Evolutionary conservation across 2,329 filamentous ascomycete genomes (phyloP).

Genomic region (Ophiosphaerella herpotricha): DNA sequence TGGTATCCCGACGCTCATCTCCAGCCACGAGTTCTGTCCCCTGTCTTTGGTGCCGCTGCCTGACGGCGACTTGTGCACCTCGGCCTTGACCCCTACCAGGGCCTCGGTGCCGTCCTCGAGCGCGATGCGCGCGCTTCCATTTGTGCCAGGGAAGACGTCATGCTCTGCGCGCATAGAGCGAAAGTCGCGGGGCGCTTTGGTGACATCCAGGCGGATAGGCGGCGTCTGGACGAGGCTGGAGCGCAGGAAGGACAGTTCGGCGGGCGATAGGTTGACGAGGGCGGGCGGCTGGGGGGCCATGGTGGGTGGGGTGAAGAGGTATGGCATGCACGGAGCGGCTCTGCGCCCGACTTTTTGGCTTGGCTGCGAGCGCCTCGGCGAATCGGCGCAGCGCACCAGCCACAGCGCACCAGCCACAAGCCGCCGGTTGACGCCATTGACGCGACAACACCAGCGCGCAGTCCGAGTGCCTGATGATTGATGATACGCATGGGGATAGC

Average conservation of each 20-base stretch:
- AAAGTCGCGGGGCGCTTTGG: slow-evolving; percentile 72
- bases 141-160: slow-evolving; percentile 83
- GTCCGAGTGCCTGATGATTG: slow-evolving; percentile 15
- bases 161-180: slow-evolving; percentile 89
- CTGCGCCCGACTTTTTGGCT: neutral
- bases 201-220: slow-evolving; percentile 80
- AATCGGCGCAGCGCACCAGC: slow-evolving; percentile 15
- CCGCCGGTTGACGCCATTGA: slow-evolving; percentile 17
- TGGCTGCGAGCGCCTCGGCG: slow-evolving; percentile 9
- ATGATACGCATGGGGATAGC: too few relatives aligned
- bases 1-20: slow-evolving; percentile 89
- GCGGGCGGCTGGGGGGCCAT: slow-evolving; percentile 46
- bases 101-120: slow-evolving; percentile 96
- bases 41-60: slow-evolving; percentile 36
- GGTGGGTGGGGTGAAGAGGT: slow-evolving; percentile 1
- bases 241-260: slow-evolving; percentile 95
- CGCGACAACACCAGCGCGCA: slow-evolving; percentile 32
- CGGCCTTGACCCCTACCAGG: slow-evolving; percentile 92
- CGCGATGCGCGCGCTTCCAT: slow-evolving; percentile 90
- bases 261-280: slow-evolving; percentile 82
- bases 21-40: slow-evolving; percentile 75
- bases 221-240: slow-evolving; percentile 78
- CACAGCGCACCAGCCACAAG: slow-evolving; percentile 5
- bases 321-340: neutral
- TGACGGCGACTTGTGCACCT: slow-evolving; percentile 75